A percentile compares a stretch with the other conserved stretches of the same genome.
These are phyloP conservation scores for Pseudogymnoascus sp. DNA, from an alignment of 2,329 filamentous ascomycete genomes.

Conservation along the genomic window DNA sequence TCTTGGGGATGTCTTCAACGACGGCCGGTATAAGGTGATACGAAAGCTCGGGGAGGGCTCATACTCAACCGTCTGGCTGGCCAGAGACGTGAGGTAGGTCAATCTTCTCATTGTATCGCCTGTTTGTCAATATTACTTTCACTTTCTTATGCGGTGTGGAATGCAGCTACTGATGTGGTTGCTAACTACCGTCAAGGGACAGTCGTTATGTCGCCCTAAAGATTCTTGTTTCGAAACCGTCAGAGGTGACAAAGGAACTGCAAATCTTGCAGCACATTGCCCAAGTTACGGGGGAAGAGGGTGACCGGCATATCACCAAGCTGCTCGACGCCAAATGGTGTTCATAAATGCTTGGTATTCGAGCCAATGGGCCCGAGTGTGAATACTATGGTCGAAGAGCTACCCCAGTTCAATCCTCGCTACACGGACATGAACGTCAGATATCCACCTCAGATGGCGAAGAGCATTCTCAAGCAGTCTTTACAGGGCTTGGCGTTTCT, in stretches of 20 bases:
- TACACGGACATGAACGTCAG: background rate
- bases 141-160: background rate
- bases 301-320: slow-evolving; percentile 27
- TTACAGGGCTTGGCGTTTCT: slow-evolving; percentile 20
- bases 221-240: slow-evolving; percentile 11
- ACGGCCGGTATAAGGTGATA: slow-evolving; percentile 34
- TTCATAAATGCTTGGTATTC: slow-evolving; percentile 36
- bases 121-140: background rate
- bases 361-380: slow-evolving; percentile 33
- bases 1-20: slow-evolving; percentile 33
- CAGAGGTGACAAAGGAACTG: background rate
- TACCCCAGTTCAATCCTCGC: slow-evolving; percentile 16
- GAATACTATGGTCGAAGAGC: slow-evolving; percentile 28
- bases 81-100: slow-evolving; percentile 20
- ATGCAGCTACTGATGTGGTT: background rate
- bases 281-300: slow-evolving; percentile 9
- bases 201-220: slow-evolving; percentile 15
- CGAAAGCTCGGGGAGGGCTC: slow-evolving; percentile 39
- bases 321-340: slow-evolving; percentile 36
- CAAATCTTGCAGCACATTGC: background rate
- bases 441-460: background rate
- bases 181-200: background rate
- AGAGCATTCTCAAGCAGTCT: background rate
- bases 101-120: background rate
- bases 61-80: slow-evolving; percentile 39